Base-by-base conservation (phyloP, 108 stramenopile species). In the Skeletonema tropicum region DNA sequence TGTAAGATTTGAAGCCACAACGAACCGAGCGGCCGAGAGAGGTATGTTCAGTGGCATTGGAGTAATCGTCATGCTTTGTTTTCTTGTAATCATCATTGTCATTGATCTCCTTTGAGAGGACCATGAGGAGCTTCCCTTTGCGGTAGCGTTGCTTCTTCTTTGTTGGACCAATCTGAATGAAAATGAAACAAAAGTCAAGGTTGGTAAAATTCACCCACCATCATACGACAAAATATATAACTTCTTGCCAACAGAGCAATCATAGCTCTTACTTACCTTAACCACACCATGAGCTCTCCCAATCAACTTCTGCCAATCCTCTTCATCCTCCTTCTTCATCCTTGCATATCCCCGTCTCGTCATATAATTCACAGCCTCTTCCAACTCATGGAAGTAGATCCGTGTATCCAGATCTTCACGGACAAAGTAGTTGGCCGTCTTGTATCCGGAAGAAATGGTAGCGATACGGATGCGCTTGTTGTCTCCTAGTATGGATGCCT, bases 81-180 rank as follows among this genome's bases (percentile, higher is more conserved):
- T 63, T 73, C 26, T 39, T 39, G 29, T 66, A 59, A 57, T 49
- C 39, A 13, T 66, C 52, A 26, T 29, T 45, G 65, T 75, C 39
- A 57, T 21, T 19, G 21, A 76, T 69, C 3, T 58, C 23, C 57
- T 76, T 76, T 25, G 33, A 63, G 29, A 76, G 55, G 46, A 76
- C 57, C 59, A 76, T 58, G 13, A 76, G 68, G 1, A 76, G 60
- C 61, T 76, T 76, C 17, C 75, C 75, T 30, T 76, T 76, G 48
- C 75, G 68, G 60, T 76, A 76, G 49, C 68, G 75, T 69, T 76
- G 75, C 38, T 76, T 76, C 42, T 76, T 69, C 59, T 76, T 76
- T 19, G 60, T 76, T 41, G 75, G 68, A 25, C 75, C 75, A 36
- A 69, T 33, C 75, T 76, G 61, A 25, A 25, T 29, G 4, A 8